Conservation (phyloP, 805 yeast species). For the Saccharomycopsis synnaedendra region DNA sequence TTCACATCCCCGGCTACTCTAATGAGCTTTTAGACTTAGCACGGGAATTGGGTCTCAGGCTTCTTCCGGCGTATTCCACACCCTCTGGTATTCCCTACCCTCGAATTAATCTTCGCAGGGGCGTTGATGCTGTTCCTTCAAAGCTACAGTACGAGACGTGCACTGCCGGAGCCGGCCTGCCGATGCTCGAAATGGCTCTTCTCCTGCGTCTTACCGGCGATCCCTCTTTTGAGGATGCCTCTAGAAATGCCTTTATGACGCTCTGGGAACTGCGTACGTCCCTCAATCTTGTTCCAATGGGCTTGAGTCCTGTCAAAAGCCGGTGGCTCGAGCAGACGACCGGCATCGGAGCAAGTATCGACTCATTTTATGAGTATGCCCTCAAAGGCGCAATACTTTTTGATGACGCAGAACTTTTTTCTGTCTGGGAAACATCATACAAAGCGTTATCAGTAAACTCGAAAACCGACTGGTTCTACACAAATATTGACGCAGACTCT, state of each 20-base stretch:
- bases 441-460: conserved; percentile 41
- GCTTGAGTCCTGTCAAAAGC: conserved; percentile 49
- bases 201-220: conserved; percentile 70
- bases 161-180: conserved; percentile 79
- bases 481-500: conserved; percentile 41
- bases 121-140: conserved; percentile 34
- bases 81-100: conserved; percentile 65
- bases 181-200: conserved; percentile 70
- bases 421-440: conserved; percentile 53
- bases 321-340: conserved; percentile 48
- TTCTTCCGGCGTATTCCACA: conserved; percentile 61
- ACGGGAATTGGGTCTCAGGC: conserved; percentile 58
- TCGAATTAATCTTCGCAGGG: conserved; percentile 54
- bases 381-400: conserved; percentile 67
- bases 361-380: conserved; percentile 84
- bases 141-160: conserved; percentile 55
- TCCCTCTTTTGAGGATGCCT: conserved; percentile 48
- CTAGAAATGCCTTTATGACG: conserved; percentile 52
- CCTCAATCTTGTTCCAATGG: conserved; percentile 65
- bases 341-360: conserved; percentile 87
- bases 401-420: conserved; percentile 39
- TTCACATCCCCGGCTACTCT: conserved; percentile 35
- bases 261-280: conserved; percentile 59
- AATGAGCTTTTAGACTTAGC: conserved; percentile 69
- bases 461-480: conserved; percentile 39